A percentile compares a stretch with the other conserved stretches of the same genome.
phyloP scores from a whole-genome alignment of 2,329 filamentous ascomycete genomes.

The Cladosporium austrohemisphaericum region DNA sequence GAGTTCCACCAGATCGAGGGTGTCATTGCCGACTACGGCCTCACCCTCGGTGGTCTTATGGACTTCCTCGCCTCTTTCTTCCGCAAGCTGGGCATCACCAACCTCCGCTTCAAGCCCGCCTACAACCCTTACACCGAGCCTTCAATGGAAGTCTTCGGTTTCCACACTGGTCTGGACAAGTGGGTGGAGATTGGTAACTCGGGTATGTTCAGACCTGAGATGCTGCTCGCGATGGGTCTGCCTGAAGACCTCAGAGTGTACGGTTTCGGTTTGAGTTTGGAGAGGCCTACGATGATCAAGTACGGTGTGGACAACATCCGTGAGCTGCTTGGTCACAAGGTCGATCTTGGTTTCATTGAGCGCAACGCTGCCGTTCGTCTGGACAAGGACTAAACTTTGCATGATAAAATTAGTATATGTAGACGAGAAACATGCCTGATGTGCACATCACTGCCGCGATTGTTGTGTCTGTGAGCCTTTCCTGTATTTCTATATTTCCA shows the following conservation, averaged over 20 bases:
- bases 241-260: constrained; percentile 90
- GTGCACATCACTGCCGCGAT: too few relatives aligned
- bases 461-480: too few relatives aligned
- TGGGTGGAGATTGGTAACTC: constrained; percentile 97
- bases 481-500: too few relatives aligned
- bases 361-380: constrained; percentile 85
- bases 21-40: constrained; percentile 92
- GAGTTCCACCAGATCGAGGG: constrained; percentile 99
- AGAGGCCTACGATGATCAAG: constrained; percentile 98
- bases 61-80: constrained; percentile 96
- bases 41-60: constrained; percentile 89
- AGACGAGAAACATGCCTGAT: constrained; percentile 15
- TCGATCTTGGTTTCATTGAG: constrained; percentile 89
- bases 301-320: constrained; percentile 76
- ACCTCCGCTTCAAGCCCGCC: constrained; percentile 92
- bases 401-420: constrained; percentile 11
- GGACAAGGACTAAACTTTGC: constrained; percentile 63
- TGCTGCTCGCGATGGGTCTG: constrained; percentile 91
- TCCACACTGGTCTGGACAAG: constrained; percentile 82
- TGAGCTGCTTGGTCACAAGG: constrained; percentile 90
- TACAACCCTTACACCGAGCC: constrained; percentile 96
- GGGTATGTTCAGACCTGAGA: constrained; percentile 98
- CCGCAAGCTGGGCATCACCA: constrained; percentile 84
- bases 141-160: constrained; percentile 97
- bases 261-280: constrained; percentile 86